Evolutionary conservation across 2,329 filamentous ascomycete genomes (phyloP).

Genomic region (Fusarium staphyleae): DNA sequence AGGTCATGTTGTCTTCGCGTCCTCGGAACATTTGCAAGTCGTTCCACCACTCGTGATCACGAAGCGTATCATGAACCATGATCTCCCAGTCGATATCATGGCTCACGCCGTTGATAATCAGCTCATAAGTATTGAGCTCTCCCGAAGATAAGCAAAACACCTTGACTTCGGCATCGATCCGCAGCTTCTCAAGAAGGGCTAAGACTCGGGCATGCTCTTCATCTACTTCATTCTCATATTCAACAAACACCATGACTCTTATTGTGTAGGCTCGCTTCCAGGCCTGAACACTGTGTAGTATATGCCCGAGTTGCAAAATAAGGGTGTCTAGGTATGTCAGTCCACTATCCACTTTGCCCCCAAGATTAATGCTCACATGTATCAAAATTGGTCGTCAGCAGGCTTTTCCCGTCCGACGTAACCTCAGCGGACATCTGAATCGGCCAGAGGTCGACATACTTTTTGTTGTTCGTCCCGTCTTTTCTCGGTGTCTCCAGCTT

Average conservation of each 20-base stretch:
- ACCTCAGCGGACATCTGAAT: conserved; percentile 93
- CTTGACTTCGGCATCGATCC: conserved; percentile 79
- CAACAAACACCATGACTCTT: conserved; percentile 85
- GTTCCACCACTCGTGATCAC: conserved; percentile 83
- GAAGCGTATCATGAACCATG: conserved; percentile 70
- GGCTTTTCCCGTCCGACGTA: conserved; percentile 67
- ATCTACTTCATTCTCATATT: conserved; percentile 83
- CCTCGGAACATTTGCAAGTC: conserved; percentile 68
- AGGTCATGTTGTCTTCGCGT: conserved; percentile 47
- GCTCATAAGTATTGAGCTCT: conserved; percentile 73
- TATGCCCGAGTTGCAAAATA: conserved; percentile 87
- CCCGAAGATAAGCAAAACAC: conserved; percentile 86
- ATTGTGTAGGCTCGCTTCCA: conserved; percentile 79
- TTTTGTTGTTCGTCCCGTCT: conserved; percentile 68
- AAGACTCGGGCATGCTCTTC: conserved; percentile 78
- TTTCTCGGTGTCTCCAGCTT: conserved; percentile 73
- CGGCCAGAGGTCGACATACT: conserved; percentile 87
- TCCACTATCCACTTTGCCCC: not conserved
- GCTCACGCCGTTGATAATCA: conserved; percentile 75
- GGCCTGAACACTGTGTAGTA: conserved; percentile 79
- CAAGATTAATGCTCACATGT: conserved; percentile 66
- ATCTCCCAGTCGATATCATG: conserved; percentile 62
- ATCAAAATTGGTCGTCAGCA: conserved; percentile 89
- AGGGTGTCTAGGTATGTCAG: conserved; percentile 63
- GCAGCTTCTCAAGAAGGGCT: conserved; percentile 77